Conservation (phyloP, 2,329 filamentous ascomycete species). For the Akanthomyces dipterigenus region DNA sequence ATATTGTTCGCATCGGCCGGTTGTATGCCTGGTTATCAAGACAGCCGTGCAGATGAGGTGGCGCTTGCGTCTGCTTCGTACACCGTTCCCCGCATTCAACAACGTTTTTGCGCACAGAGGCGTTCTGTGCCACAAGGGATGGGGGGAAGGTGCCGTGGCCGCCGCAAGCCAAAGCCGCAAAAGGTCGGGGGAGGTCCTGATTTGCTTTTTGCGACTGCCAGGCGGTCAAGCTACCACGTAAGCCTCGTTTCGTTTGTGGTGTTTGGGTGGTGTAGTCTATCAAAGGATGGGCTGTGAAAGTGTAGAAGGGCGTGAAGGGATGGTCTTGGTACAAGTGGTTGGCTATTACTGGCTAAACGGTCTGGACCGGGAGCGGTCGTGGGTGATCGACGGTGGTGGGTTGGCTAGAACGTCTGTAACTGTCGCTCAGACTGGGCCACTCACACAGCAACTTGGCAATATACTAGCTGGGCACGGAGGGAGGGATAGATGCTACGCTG, state of each 20-base stretch:
- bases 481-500: too few species aligned
- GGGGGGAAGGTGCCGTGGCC: not conserved
- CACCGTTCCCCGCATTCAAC: not conserved
- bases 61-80: not conserved
- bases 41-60: not conserved
- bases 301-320: not conserved
- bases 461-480: too few species aligned
- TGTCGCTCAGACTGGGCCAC: not conserved
- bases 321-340: not conserved
- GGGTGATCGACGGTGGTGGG: not conserved
- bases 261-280: not conserved
- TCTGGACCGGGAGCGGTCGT: not conserved
- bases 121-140: not conserved
- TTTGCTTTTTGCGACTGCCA: not conserved
- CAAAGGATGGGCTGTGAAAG: not conserved
- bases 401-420: not conserved
- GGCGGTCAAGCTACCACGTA: not conserved
- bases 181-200: not conserved
- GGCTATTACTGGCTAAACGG: not conserved
- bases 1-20: not conserved
- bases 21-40: not conserved
- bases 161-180: not conserved
- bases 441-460: too few species aligned
- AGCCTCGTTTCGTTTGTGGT: not conserved
- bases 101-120: not conserved